Conservation (phyloP, 768 basidiomycete species). For the Russula sp. region DNA sequence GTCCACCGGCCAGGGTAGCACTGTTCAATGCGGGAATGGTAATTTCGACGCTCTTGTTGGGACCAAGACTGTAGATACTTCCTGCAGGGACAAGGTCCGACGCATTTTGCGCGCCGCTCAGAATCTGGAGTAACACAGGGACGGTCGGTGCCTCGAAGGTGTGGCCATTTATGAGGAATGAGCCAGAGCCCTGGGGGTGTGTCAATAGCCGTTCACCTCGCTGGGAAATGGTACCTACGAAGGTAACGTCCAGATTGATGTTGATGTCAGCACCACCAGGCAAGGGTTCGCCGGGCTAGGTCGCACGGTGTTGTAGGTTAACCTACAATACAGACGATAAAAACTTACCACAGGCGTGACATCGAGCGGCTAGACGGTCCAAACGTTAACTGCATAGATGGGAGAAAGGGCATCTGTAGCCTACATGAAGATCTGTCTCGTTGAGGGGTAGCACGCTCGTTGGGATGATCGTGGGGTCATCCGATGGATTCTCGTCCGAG, state of each 20-base stretch:
- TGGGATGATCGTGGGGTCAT: background rate
- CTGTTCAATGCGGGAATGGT: constrained; percentile 7
- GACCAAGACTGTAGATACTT: constrained; percentile 41
- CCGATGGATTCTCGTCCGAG: background rate
- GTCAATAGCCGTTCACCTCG: background rate
- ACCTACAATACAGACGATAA: background rate
- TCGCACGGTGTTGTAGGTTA: no score
- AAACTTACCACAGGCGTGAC: background rate
- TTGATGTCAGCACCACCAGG: no score
- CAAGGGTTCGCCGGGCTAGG: background rate
- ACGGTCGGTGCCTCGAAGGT: constrained; percentile 37
- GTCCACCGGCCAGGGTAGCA: background rate
- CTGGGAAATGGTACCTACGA: background rate
- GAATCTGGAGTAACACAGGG: constrained; percentile 52
- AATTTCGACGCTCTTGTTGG: constrained; percentile 43
- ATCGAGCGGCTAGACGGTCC: background rate
- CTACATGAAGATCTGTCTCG: constrained; percentile 4
- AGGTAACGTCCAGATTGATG: background rate
- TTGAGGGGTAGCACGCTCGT: background rate
- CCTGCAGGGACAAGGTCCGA: constrained; percentile 44
- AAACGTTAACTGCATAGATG: background rate
- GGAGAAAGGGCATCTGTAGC: background rate
- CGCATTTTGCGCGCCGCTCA: constrained; percentile 46
- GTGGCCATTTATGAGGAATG: constrained; percentile 33
- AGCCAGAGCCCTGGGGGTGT: background rate